These are phyloP conservation scores for Aurinia saxatilis DNA, from an alignment of 345 rosid species.

Conservation along the genomic window DNA sequence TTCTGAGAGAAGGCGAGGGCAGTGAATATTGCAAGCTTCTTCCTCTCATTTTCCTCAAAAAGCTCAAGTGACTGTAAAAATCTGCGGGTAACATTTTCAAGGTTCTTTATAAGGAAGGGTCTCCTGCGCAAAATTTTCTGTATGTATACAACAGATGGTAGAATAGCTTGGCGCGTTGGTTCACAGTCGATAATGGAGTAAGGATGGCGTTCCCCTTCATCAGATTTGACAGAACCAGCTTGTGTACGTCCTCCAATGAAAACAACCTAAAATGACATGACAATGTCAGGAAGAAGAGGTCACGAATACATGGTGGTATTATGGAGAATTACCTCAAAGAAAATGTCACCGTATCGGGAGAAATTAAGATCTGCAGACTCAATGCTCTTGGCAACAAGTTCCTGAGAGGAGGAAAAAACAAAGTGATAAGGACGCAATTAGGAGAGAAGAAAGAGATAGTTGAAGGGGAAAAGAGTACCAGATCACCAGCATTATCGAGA, in stretches of 20 bases:
- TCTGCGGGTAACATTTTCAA: constrained; percentile 89
- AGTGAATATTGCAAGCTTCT: constrained; percentile 95
- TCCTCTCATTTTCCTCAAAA: constrained; percentile 94
- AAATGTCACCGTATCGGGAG: constrained; percentile 81
- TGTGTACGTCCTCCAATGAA: constrained; percentile 99
- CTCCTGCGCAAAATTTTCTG: constrained; percentile 86
- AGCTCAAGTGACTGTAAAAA: constrained; percentile 97
- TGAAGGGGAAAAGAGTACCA: constrained; percentile 57
- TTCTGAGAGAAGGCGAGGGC: constrained; percentile 99
- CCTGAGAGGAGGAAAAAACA: constrained; percentile 37
- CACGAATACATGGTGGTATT: too few species aligned
- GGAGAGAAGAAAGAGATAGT: background rate
- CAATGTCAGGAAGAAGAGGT: background rate
- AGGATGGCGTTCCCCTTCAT: constrained; percentile 96
- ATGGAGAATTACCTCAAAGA: constrained; percentile 35
- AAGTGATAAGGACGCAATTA: background rate
- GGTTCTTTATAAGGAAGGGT: constrained; percentile 94
- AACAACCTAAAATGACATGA: constrained; percentile 54
- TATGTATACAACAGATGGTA: constrained; percentile 81
- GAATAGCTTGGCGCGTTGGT: constrained; percentile 68
- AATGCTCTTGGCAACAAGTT: constrained; percentile 76
- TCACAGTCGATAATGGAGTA: constrained; percentile 86
- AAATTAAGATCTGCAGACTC: constrained; percentile 89
- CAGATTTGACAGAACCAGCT: constrained; percentile 91
- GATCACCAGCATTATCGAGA: constrained; percentile 94